Evolutionary conservation across 202 grass and related monocot genomes (phyloP), one percentile per base, ranked within the genome.

Genomic region (Bolboschoenoplectus hybrid): DNA sequence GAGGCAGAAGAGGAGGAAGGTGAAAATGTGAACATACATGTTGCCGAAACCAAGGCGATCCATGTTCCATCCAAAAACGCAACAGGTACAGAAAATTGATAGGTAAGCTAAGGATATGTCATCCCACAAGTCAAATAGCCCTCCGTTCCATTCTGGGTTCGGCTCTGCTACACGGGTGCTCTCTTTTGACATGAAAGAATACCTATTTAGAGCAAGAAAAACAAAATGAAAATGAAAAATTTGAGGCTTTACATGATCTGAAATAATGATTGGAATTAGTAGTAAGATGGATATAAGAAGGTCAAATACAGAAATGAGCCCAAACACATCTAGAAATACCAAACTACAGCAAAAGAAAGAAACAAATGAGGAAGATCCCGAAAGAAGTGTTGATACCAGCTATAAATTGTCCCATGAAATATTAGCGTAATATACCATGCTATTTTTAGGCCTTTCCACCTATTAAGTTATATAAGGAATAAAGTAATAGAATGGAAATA

Each of bases 51-150:
- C 90, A 0, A 97, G 85, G 51, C 91, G 87, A 6, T 88, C 68
- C 85, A 88, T 81, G 83, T 97, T 97, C 92, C 94, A 97, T 6
- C 94, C 94, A 16, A 97, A 94, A 63, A 97, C 65, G 70, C 94
- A 97, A 88, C 94, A 97, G 90, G 90, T 94, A 86, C 94, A 97
- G 64, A 94, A 92, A 16, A 97, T 0, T 0, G 92, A 92, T 6
- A 97, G 86, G 72, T 97, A 92, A 0, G 90, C 90, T 7, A 92
- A 61, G 8, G 94, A 97, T 47, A 97, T 88, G 67, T 97, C 92
- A 1, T 97, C 94, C 94, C 90, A 89, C 6, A 97, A 17, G 47
- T 97, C 94, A 1, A 89, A 45, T 51, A 92, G 40, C 3, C 89
- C 87, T 0, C 94, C 94, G 0, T 17, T 57, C 92, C 94, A 97